Base-by-base conservation (phyloP, 2,329 filamentous ascomycete species). In the Fusarium pseudoanthophilum region DNA sequence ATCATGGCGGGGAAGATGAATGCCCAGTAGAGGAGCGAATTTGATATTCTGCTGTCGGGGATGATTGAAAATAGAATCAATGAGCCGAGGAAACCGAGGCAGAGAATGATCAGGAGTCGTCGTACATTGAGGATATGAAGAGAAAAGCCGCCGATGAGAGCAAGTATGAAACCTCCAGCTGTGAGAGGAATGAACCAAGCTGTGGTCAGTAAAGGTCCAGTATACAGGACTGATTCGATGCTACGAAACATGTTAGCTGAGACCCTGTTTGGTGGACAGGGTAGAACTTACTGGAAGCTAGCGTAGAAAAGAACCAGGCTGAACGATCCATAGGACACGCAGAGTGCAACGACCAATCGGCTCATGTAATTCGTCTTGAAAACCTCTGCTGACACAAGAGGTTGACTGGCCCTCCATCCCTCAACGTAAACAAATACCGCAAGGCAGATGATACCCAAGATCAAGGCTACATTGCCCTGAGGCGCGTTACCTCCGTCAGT, bases 1-100 rank as follows among this genome's bases (percentile, higher is more conserved):
- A 92, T 79, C 90, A 92, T 92, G 60, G 89, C 84, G 0, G 92
- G 91, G 77, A 95, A 94, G 28, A 93, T 86, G 77, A 88, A 95
- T 0, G 91, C 88, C 93, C 93, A 95, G 84, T 92, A 92, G 37
- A 81, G 70, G 63, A 77, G 79, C 49, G 60, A 67, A 20, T 74
- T 78, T 15, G 78, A 79, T 10, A 45, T 57, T 28, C 73, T 86
- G 65, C 89, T 85, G 4, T 83, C 78, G 1, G 92, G 92, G 24
- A 91, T 86, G 16, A 92, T 76, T 13, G 92, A 91, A 71, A 93
- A 92, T 4, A 94, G 84, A 0, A 93, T 80, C 0, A 85, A 86
- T 4, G 87, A 85, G 9, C 89, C 79, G 7, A 93, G 78, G 74
- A 88, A 91, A 4, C 90, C 91, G 2, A 88, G 71, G 6, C 87